Percentiles rank a stretch among this genome's conserved stretches.
phyloP scores from a whole-genome alignment of 2,329 filamentous ascomycete genomes.

The Helotiales sp. region DNA sequence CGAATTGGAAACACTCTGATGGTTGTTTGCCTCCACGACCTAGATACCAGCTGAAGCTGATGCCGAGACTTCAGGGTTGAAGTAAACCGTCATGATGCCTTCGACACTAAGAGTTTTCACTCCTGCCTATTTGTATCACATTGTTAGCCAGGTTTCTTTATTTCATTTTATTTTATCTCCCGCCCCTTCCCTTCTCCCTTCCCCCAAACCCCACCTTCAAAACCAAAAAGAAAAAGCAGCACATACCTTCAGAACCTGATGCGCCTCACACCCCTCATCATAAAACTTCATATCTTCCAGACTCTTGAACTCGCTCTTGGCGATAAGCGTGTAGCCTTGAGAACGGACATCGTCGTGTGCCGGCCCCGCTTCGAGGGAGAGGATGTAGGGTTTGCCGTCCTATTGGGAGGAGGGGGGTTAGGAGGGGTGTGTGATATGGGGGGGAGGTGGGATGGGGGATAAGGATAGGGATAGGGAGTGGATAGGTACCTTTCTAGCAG shows the following conservation, averaged over 20 bases:
- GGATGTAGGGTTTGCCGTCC: slow-evolving; percentile 63
- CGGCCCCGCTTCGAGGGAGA: slow-evolving; percentile 53
- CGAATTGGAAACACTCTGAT: too few relatives aligned
- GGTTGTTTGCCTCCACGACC: too few relatives aligned
- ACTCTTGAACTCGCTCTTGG: slow-evolving; percentile 57
- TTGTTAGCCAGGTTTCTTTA: not conserved
- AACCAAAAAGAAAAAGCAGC: not conserved
- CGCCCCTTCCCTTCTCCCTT: too few relatives aligned
- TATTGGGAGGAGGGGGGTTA: slow-evolving; percentile 37
- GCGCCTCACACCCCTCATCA: slow-evolving; percentile 60
- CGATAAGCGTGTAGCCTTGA: slow-evolving; percentile 60
- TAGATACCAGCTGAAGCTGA: not conserved
- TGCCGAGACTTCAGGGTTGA: slow-evolving; percentile 28
- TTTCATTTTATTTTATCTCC: not conserved
- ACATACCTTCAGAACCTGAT: slow-evolving; percentile 51
- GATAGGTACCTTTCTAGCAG: slow-evolving; percentile 47
- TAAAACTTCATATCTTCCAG: slow-evolving; percentile 65
- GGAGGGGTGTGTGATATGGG: not conserved
- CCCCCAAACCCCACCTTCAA: not conserved
- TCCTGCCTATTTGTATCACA: not conserved
- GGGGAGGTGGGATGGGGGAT: not conserved
- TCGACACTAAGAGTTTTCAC: slow-evolving; percentile 28
- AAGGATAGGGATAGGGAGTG: not conserved
- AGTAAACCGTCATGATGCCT: slow-evolving; percentile 41
- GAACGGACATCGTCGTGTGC: slow-evolving; percentile 56